These are phyloP conservation scores for Copromyces sp. DNA, from an alignment of 495 filamentous ascomycete genomes.

Conservation along the genomic window DNA sequence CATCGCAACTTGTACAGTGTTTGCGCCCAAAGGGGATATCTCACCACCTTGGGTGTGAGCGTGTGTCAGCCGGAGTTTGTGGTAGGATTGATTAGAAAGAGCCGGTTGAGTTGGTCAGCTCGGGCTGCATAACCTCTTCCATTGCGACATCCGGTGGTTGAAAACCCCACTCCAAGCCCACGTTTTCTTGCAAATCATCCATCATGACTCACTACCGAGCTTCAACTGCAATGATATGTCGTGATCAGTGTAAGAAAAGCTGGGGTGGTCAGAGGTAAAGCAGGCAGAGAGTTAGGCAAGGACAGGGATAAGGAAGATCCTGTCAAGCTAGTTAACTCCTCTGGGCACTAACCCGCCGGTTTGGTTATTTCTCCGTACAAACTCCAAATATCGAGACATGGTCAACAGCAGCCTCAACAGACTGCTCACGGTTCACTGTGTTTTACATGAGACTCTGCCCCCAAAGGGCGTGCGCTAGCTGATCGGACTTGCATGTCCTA, in stretches of 20 bases:
- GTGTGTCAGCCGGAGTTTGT: neutral
- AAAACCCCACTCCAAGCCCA: neutral
- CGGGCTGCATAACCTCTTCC: neutral
- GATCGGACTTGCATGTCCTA: neutral
- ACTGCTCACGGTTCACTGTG: neutral
- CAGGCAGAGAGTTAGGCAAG: neutral
- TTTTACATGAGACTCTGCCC: neutral
- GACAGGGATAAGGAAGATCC: neutral
- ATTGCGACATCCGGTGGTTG: neutral
- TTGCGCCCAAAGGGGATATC: neutral
- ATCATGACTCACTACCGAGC: neutral
- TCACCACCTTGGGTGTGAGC: neutral
- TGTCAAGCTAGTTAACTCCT: neutral
- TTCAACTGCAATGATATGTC: neutral
- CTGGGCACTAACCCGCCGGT: neutral
- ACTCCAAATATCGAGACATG: neutral
- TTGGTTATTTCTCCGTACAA: neutral
- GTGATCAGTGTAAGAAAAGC: neutral
- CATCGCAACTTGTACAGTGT: neutral
- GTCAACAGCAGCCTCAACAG: neutral
- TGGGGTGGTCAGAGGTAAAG: neutral
- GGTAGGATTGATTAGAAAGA: neutral
- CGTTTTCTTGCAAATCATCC: neutral
- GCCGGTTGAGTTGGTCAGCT: neutral
- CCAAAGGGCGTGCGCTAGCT: neutral